Percentiles rank a stretch among this genome's conserved stretches.
These are phyloP conservation scores for Raddia distichophylla DNA, from an alignment of 176 grass and related monocot species.

Conservation along the genomic window DNA sequence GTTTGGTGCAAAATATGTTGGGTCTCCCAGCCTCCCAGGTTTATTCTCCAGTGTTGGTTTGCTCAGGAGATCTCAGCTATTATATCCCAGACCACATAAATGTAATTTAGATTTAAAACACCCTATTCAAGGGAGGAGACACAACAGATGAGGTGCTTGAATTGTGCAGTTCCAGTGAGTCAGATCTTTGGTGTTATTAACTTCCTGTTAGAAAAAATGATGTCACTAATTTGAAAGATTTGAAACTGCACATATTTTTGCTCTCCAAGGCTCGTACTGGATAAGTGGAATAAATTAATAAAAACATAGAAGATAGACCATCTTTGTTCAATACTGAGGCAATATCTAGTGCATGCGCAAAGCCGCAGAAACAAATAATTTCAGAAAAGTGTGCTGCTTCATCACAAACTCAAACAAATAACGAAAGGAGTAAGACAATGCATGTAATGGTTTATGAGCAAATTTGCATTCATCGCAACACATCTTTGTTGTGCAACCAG, in stretches of 20 bases:
- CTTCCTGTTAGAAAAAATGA: background rate
- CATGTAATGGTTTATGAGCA: background rate
- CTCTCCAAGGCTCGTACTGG: background rate
- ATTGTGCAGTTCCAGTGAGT: background rate
- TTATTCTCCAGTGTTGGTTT: background rate
- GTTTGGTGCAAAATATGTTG: background rate
- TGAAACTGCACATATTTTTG: background rate
- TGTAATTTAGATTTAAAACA: background rate
- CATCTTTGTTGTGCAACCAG: background rate
- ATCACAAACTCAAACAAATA: background rate
- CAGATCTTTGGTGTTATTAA: no score
- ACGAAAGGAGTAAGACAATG: background rate
- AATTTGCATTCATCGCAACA: background rate
- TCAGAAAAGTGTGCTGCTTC: background rate
- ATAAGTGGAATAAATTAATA: background rate
- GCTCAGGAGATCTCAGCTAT: background rate
- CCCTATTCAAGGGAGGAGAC: background rate
- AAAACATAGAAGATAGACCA: background rate
- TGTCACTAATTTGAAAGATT: background rate
- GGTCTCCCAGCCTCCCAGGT: background rate
- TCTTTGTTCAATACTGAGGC: background rate
- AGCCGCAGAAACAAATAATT: background rate
- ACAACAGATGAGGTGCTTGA: background rate
- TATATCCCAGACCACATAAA: background rate
- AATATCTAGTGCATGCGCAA: background rate